Evolutionary conservation across 2,329 filamentous ascomycete genomes (phyloP), one percentile per base, ranked within the genome.

Genomic region (Setomelanomma holmii): DNA sequence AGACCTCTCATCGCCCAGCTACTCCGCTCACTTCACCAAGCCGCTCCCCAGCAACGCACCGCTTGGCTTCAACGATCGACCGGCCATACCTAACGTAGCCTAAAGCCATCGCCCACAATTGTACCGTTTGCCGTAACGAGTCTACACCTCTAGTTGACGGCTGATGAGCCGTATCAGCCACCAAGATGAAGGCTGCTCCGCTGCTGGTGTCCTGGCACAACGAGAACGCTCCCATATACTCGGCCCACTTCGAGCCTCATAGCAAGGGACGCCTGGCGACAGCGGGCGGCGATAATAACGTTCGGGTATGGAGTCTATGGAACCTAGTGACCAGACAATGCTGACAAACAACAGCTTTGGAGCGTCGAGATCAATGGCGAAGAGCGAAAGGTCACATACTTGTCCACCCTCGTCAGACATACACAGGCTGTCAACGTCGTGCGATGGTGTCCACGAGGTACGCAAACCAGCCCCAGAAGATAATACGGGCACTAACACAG

Each of bases 141-240:
- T 27, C 21, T 17, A 40, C 47, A 11, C 24, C 35, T 11, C 16
- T 21, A 17, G 22, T 10, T 4, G 44, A 51, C 52, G 54, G 61
- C 66, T 60, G 55, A 51, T 58, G 59, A 65, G 64, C 64, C 52
- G 59, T 60, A 45, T 16, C 48, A 40, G 21, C 51, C 36, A 48
- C 54, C 66, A 67, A 50, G 36, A 99, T 99, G 95, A 98, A 96
- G 85, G 93, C 92, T 73, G 89, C 91, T 71, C 93, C 95, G 67
- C 84, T 99, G 66, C 93, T 98, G 73, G 93, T 99, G 79, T 91
- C 96, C 82, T 99, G 95, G 95, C 96, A 99, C 78, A 91, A 97
- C 76, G 91, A 96, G 73, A 96, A 96, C 79, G 87, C 91, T 67
- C 95, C 95, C 53, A 93, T 99, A 74, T 99, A 98, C 80, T 97